Evolutionary conservation across 495 filamentous ascomycete genomes (phyloP).

Genomic region (Hyaloscypha variabilis): DNA sequence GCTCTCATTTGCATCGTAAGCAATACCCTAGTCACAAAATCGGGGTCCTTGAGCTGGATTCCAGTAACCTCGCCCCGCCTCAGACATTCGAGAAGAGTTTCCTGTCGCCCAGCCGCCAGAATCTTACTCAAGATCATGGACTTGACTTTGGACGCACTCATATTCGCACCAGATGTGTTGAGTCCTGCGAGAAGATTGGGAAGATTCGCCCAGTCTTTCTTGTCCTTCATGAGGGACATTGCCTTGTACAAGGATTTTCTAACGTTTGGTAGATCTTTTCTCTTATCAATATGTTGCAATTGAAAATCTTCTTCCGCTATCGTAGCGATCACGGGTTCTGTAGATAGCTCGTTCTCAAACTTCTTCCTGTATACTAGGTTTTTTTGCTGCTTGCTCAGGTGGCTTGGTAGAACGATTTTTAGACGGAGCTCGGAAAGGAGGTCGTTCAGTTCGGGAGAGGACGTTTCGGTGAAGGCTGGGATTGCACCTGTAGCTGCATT

Average conservation of each 20-base stretch:
- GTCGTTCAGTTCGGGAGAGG: slow-evolving; percentile 52
- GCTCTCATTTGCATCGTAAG: slow-evolving; percentile 52
- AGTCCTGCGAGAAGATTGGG: slow-evolving; percentile 60
- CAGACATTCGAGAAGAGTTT: slow-evolving; percentile 56
- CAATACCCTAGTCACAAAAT: slow-evolving; percentile 50
- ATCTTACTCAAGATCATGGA: slow-evolving; percentile 36
- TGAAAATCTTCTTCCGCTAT: slow-evolving; percentile 60
- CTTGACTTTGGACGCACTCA: not conserved
- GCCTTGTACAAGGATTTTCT: slow-evolving; percentile 40
- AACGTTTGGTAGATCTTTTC: slow-evolving; percentile 38
- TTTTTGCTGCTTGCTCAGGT: slow-evolving; percentile 57
- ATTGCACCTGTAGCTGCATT: slow-evolving; percentile 38
- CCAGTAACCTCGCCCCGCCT: slow-evolving; percentile 49
- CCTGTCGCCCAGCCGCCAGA: slow-evolving; percentile 41
- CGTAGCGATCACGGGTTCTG: slow-evolving; percentile 62
- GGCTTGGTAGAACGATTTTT: slow-evolving; percentile 65
- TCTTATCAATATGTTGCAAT: slow-evolving; percentile 50
- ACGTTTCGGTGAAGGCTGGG: slow-evolving; percentile 53
- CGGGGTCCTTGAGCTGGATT: slow-evolving; percentile 46
- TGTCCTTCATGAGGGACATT: slow-evolving; percentile 52
- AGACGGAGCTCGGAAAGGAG: slow-evolving; percentile 48
- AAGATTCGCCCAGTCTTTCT: slow-evolving; percentile 64
- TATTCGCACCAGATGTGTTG: slow-evolving; percentile 8
- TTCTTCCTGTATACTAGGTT: slow-evolving; percentile 54
- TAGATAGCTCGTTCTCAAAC: slow-evolving; percentile 51